Conservation (phyloP, 805 yeast genomes). For the Candida palmyrensis region DNA sequence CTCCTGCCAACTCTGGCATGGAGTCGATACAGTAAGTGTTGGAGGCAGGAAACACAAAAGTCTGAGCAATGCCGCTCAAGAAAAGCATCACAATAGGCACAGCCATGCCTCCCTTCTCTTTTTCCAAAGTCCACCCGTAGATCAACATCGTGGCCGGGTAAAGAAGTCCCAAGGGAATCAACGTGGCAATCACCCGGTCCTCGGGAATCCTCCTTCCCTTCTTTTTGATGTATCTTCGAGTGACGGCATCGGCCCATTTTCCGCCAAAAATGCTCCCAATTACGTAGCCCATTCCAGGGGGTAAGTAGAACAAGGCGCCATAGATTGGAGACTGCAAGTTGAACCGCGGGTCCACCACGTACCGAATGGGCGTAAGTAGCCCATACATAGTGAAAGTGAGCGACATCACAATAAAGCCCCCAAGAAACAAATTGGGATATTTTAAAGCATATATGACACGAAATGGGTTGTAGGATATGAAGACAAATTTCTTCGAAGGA, state of each 20-base stretch:
- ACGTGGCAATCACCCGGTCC: constrained; percentile 42
- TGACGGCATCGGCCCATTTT: constrained; percentile 44
- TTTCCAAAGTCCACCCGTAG: constrained; percentile 51
- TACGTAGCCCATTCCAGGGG: constrained; percentile 54
- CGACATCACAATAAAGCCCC: constrained; percentile 37
- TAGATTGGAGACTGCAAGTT: constrained; percentile 41
- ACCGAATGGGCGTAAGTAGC: constrained; percentile 50
- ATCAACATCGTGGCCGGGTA: constrained; percentile 42
- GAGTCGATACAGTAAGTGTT: constrained; percentile 58
- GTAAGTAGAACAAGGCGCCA: constrained; percentile 49
- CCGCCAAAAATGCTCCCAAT: constrained; percentile 51
- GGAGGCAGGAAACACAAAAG: constrained; percentile 45
- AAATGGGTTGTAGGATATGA: constrained; percentile 42
- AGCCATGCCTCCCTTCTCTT: constrained; percentile 49
- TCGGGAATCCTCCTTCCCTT: constrained; percentile 47
- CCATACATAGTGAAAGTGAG: constrained; percentile 47
- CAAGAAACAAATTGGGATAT: constrained; percentile 39
- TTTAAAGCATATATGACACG: constrained; percentile 38
- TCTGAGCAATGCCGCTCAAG: constrained; percentile 45
- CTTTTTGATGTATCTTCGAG: constrained; percentile 35
- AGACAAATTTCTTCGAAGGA: constrained; percentile 34
- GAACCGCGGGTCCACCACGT: constrained; percentile 53
- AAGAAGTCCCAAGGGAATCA: constrained; percentile 36
- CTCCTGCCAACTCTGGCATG: constrained; percentile 50
- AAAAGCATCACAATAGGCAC: constrained; percentile 49